These are phyloP conservation scores for Lantana camara DNA, from an alignment of 257 asterid genomes.

Conservation along the genomic window DNA sequence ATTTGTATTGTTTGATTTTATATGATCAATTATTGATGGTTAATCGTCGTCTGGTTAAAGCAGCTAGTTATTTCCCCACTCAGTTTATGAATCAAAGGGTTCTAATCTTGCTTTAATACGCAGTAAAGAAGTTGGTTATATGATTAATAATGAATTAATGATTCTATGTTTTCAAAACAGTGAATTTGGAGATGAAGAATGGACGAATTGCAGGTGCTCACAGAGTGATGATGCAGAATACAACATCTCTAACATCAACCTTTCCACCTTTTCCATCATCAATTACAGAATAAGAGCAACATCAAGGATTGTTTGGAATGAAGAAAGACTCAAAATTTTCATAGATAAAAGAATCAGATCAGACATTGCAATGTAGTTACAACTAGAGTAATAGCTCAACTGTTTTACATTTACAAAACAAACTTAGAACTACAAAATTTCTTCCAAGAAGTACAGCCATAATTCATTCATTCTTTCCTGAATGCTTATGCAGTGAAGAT, in stretches of 20 bases:
- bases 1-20: no score
- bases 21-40: no score
- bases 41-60: constrained; percentile 3
- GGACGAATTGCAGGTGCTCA: constrained; percentile 32
- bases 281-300: constrained; percentile 20
- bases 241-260: no score
- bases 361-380: constrained; percentile 28
- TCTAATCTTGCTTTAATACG: background rate
- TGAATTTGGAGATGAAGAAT: constrained; percentile 40
- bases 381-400: constrained; percentile 27
- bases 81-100: background rate
- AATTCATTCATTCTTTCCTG: constrained; percentile 12
- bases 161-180: constrained; percentile 27
- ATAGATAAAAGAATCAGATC: background rate
- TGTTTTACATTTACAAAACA: constrained; percentile 39
- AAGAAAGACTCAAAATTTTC: background rate
- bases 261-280: constrained; percentile 28
- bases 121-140: background rate
- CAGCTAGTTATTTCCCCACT: background rate
- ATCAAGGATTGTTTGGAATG: constrained; percentile 8
- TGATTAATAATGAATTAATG: background rate
- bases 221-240: constrained; percentile 28
- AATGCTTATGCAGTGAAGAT: no score
- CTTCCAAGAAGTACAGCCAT: constrained; percentile 29
- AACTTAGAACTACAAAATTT: constrained; percentile 22